Evolutionary conservation across 805 yeast species (phyloP), one percentile per base, ranked within the genome.

Genomic region (Starmerella cellae): DNA sequence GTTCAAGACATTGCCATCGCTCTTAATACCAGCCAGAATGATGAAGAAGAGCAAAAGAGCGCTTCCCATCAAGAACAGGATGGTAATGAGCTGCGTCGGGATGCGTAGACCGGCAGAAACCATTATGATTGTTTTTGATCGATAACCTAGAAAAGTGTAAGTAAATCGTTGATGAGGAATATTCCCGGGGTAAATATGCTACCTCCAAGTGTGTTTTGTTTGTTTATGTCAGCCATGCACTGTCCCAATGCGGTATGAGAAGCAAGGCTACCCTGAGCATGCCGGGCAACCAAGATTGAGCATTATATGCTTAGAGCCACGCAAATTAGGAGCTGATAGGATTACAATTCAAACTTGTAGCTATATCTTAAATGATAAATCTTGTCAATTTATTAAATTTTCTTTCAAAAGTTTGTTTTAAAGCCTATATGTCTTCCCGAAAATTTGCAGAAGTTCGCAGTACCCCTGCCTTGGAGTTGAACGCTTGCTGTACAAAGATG

Each of bases 1-100:
- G 55, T 73, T 70, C 54, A 83, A 59, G 4, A 79, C 73, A 35
- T 73, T 68, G 34, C 74, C 68, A 32, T 62, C 55, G 14, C 69
- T 60, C 17, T 74, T 66, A 13, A 68, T 67, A 39, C 94, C 94
- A 30, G 52, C 50, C 32, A 84, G 68, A 20, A 82, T 63, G 42
- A 76, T 67, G 55, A 85, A 74, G 49, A 83, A 68, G 44, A 77
- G 63, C 30, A 75, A 61, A 41, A 77, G 56, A 23, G 67, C 60
- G 9, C 80, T 70, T 23, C 74, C 58, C 56, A 59, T 55, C 58
- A 60, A 46, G 61, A 66, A 45, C 59, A 53, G 36, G 60, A 56
- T 35, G 60, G 63, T 34, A 5, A 30, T 28, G 18, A 41, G 18
- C 39, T 43, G 45, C 9, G 35, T 8, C 9, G 39, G 19, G 17